These are phyloP conservation scores for Colletotrichum falcatum DNA, from an alignment of 2,329 filamentous ascomycete species.

Conservation along the genomic window DNA sequence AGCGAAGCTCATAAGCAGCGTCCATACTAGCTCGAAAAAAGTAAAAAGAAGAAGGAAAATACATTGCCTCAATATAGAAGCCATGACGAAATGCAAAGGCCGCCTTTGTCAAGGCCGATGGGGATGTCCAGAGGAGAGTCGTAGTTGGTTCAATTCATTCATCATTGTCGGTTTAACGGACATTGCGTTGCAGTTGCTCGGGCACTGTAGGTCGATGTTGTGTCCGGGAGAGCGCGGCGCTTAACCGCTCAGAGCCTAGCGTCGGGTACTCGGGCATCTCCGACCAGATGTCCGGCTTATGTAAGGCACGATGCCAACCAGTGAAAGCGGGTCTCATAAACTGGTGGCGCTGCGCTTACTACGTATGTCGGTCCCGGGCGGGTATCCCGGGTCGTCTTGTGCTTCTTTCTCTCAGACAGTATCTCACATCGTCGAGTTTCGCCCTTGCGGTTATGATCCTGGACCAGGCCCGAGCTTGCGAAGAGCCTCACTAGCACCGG, in stretches of 20 bases:
- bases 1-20: not conserved
- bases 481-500: constrained; percentile 37
- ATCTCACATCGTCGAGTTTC: constrained; percentile 18
- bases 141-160: constrained; percentile 1
- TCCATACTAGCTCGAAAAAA: not conserved
- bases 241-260: constrained; percentile 12
- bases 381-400: constrained; percentile 13
- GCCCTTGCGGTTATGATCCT: constrained; percentile 9
- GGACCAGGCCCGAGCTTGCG: constrained; percentile 17
- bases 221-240: constrained; percentile 15
- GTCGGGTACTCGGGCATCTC: constrained; percentile 26
- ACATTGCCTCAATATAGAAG: constrained; percentile 20
- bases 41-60: no score
- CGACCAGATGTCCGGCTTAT: not conserved
- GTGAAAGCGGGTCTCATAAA: not conserved
- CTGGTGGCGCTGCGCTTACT: not conserved
- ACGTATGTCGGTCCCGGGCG: constrained; percentile 36
- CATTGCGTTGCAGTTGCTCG: constrained; percentile 18
- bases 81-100: constrained; percentile 6
- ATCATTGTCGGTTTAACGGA: constrained; percentile 3
- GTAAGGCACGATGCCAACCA: not conserved
- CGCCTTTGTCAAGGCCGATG: constrained; percentile 26
- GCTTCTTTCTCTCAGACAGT: constrained; percentile 17
- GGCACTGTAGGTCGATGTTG: constrained; percentile 29
- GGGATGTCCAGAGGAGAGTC: constrained; percentile 39